Evolutionary conservation across 345 rosid genomes (phyloP), one percentile per base, ranked within the genome.

Genomic region (Gossypium longicalyx): DNA sequence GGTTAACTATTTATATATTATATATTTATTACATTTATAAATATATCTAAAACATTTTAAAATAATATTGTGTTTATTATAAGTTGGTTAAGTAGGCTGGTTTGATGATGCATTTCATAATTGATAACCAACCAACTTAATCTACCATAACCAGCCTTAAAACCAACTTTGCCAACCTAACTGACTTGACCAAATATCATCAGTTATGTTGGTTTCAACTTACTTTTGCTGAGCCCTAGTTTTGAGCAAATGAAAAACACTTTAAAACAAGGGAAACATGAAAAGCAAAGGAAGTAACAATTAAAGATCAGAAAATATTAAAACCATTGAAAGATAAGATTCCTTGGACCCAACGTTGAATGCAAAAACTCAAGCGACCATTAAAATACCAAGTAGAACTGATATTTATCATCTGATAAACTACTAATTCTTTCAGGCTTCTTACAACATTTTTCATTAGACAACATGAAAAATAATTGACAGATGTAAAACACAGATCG

Each of bases 381-480:
- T 12, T 12, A 34, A 47, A 29, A 48, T 29, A 47, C 44, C 44
- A 25, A 23, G 20, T 62, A 15, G 1, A 68, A 23, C 57, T 48
- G 38, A 23, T 49, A 68, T 47, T 27, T 12, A 53, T 12, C 3
- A 38, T 20, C 12, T 15, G 66, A 71, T 19, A 38, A 54, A 71
- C 51, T 56, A 71, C 19, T 20, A 71, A 22, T 38, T 71, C 74
- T 56, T 59, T 20, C 41, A 59, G 66, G 20, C 16, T 47, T 74
- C 47, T 48, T 4, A 51, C 57, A 53, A 51, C 4, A 29, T 49
- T 38, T 43, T 49, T 38, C 67, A 74, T 25, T 51, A 49, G 22
- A 74, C 51, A 20, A 41, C 20, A 74, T 17, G 60, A 34, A 34
- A 34, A 34, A 34, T 34, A 62, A 29, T 45, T 20, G 52, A 9